phyloP scores from a whole-genome alignment of 148 eudicot species.

The Arctostaphylos glauca region DNA sequence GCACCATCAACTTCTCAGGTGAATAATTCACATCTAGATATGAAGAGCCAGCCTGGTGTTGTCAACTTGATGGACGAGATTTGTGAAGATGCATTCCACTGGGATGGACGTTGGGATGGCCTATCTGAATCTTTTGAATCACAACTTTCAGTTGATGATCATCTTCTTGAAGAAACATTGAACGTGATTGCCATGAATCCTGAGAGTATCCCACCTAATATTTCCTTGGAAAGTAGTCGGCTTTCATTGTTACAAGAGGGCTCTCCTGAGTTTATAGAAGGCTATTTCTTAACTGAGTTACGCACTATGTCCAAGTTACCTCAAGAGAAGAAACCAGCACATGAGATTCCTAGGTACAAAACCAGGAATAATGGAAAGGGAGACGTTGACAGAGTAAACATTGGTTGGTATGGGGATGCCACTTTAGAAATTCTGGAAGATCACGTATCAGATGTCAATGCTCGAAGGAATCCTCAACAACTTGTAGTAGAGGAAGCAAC shows the following conservation, averaged over 20 bases:
- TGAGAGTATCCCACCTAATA: slow-evolving; percentile 20
- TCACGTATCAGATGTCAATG: slow-evolving; percentile 49
- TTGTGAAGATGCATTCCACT: slow-evolving; percentile 75
- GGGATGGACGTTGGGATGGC: slow-evolving; percentile 27
- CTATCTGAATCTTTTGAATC: slow-evolving; percentile 29
- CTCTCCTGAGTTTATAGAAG: slow-evolving; percentile 62
- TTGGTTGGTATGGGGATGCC: slow-evolving; percentile 71
- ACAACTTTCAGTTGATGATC: slow-evolving; percentile 28
- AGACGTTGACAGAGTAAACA: slow-evolving; percentile 34
- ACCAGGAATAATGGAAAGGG: slow-evolving; percentile 26
- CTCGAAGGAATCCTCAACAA: slow-evolving; percentile 25
- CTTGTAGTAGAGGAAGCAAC: slow-evolving; percentile 25
- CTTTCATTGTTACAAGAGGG: slow-evolving; percentile 32
- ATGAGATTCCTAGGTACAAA: slow-evolving; percentile 30
- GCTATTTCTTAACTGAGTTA: slow-evolving; percentile 64
- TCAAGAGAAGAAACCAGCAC: slow-evolving; percentile 34
- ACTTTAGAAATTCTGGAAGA: slow-evolving; percentile 63
- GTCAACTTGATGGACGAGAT: slow-evolving; percentile 72
- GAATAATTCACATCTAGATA: slow-evolving; percentile 36
- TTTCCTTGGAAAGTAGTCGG: slow-evolving; percentile 29
- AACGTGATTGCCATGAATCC: slow-evolving; percentile 14
- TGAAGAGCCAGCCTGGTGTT: slow-evolving; percentile 29
- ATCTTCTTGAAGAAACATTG: slow-evolving; percentile 25
- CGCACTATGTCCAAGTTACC: slow-evolving; percentile 55
- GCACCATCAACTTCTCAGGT: slow-evolving; percentile 39